Percentiles rank a stretch among this genome's conserved stretches.
Conservation (phyloP, 108 stramenopile species). For the Cyclostephanos tholiformis region DNA sequence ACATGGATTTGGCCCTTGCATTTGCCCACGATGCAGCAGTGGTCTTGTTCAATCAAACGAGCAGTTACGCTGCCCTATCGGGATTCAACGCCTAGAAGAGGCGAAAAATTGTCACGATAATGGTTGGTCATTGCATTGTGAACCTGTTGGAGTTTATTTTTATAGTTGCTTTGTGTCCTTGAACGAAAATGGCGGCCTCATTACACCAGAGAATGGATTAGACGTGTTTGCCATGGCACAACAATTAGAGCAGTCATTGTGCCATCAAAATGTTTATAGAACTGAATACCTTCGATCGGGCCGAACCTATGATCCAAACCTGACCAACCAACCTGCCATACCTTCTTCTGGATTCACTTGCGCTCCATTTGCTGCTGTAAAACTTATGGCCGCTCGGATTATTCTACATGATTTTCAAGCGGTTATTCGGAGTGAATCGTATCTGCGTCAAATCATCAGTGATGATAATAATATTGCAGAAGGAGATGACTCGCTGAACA, state of each 20-base stretch:
- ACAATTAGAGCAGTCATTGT: slow-evolving; percentile 38
- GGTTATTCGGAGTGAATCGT: neutral
- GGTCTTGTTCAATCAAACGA: neutral
- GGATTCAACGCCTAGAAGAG: slow-evolving; percentile 2
- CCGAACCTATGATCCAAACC: no score
- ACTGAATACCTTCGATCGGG: neutral
- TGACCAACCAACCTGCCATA: neutral
- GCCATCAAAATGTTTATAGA: neutral
- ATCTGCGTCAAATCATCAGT: neutral
- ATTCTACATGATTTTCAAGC: neutral
- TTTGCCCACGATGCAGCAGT: slow-evolving; percentile 37
- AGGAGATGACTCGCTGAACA: neutral
- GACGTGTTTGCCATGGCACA: slow-evolving; percentile 30
- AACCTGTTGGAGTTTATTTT: slow-evolving; percentile 3
- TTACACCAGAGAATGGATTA: slow-evolving; percentile 37
- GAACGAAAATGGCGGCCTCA: slow-evolving; percentile 13
- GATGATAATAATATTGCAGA: neutral
- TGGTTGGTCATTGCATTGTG: neutral
- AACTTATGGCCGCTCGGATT: neutral
- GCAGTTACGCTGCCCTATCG: neutral
- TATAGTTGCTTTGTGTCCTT: slow-evolving; percentile 3
- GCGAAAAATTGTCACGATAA: slow-evolving; percentile 6
- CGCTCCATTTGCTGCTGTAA: slow-evolving; percentile 5
- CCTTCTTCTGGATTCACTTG: neutral
- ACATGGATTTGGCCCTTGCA: slow-evolving; percentile 15